These are phyloP conservation scores for Ceratobasidium sp. DNA, from an alignment of 1,284 basidiomycete species.

Conservation along the genomic window DNA sequence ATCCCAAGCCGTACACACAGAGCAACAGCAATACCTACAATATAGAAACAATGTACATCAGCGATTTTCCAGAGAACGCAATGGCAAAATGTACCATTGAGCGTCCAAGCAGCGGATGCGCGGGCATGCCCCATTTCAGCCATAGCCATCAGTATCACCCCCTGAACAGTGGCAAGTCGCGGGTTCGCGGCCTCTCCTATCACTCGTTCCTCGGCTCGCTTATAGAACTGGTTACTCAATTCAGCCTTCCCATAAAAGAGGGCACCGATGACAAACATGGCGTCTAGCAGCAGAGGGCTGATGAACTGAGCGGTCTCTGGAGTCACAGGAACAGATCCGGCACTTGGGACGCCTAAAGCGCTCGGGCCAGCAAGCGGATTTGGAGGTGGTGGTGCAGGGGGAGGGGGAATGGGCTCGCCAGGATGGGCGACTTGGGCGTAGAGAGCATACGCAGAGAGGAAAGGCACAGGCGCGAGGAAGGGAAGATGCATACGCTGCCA, in stretches of 20 bases:
- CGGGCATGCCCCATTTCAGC: background rate
- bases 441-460: conserved; percentile 13
- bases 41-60: background rate
- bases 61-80: background rate
- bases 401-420: conserved; percentile 4
- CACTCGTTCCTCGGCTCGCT: background rate
- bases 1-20: conserved; percentile 35
- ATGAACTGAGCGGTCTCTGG: conserved; percentile 1
- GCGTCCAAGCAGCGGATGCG: conserved; percentile 4
- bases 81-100: background rate
- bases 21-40: conserved; percentile 6
- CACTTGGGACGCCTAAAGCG: background rate
- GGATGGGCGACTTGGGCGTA: background rate
- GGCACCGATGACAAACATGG: background rate
- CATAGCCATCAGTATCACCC: background rate
- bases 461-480: conserved; percentile 7
- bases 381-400: background rate
- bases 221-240: background rate
- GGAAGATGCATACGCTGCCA: conserved; percentile 15
- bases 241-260: background rate
- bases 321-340: background rate
- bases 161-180: conserved; percentile 5
- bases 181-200: background rate
- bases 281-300: conserved; percentile 9
- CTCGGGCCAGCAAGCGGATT: conserved; percentile 3